Percentiles rank a stretch among this genome's conserved stretches.
These are phyloP conservation scores for Neophaeococcomyces aloes DNA, from an alignment of 2,329 filamentous ascomycete genomes.

Conservation along the genomic window DNA sequence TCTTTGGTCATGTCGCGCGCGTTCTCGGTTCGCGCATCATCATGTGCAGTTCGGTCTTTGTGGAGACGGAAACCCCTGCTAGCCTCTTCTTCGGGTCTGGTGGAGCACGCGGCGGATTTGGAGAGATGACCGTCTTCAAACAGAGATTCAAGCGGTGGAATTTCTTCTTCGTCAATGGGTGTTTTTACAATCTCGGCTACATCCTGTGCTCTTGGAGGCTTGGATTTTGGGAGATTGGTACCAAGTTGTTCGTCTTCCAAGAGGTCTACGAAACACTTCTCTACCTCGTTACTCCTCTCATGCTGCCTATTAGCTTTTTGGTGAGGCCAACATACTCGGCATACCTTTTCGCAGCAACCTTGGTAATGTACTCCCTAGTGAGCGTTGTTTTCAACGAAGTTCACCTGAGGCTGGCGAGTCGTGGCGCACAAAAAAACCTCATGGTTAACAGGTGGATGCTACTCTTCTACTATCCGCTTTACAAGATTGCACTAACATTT, in stretches of 20 bases:
- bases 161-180: conserved; percentile 42
- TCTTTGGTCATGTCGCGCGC: conserved; percentile 40
- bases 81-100: conserved; percentile 34
- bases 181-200: conserved; percentile 40
- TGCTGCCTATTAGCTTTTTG: conserved; percentile 37
- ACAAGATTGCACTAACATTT: conserved; percentile 36
- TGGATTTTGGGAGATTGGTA: conserved; percentile 40
- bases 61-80: conserved; percentile 41
- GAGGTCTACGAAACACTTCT: conserved; percentile 40
- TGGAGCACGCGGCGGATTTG: conserved; percentile 38
- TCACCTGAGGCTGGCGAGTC: conserved; percentile 29
- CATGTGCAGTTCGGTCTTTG: conserved; percentile 42
- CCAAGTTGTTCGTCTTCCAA: conserved; percentile 41
- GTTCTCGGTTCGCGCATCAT: conserved; percentile 36
- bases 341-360: conserved; percentile 30
- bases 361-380: conserved; percentile 36
- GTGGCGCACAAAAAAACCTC: conserved; percentile 29
- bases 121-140: conserved; percentile 44
- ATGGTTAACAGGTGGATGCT: conserved; percentile 30
- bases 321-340: conserved; percentile 33
- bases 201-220: conserved; percentile 39
- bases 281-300: conserved; percentile 37
- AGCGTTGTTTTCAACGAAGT: conserved; percentile 40
- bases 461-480: conserved; percentile 35
- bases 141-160: conserved; percentile 44